Conservation (phyloP, 2,329 filamentous ascomycete genomes). For the Septoria linicola region DNA sequence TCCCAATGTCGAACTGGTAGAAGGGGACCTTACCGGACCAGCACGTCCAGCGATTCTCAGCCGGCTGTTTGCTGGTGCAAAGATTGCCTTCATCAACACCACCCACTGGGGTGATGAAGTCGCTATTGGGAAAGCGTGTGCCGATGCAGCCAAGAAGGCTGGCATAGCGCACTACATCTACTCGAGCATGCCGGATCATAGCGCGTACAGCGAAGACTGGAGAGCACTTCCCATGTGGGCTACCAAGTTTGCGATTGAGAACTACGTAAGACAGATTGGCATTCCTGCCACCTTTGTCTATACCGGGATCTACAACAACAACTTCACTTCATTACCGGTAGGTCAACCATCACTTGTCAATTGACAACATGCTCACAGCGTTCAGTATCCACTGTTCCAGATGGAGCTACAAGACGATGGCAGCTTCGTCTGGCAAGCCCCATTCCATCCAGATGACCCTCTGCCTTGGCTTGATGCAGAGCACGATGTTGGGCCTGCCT, state of each 20-base stretch:
- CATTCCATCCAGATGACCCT: conserved; percentile 84
- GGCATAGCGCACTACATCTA: conserved; percentile 91
- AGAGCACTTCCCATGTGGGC: conserved; percentile 86
- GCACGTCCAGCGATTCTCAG: conserved; percentile 33
- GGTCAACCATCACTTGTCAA: not conserved
- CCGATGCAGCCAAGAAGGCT: conserved; percentile 81
- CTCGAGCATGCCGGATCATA: conserved; percentile 95
- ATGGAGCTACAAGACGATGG: conserved; percentile 85
- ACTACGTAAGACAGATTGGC: conserved; percentile 79
- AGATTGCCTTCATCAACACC: conserved; percentile 95
- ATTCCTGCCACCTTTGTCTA: conserved; percentile 91
- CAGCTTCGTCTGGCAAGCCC: conserved; percentile 88
- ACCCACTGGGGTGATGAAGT: conserved; percentile 96
- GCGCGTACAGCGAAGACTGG: conserved; percentile 72
- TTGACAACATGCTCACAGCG: not conserved
- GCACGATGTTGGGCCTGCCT: conserved; percentile 88
- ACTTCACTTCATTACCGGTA: conserved; percentile 13
- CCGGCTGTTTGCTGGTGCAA: conserved; percentile 68
- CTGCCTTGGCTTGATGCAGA: conserved; percentile 95
- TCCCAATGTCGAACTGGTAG: conserved; percentile 73
- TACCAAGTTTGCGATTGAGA: conserved; percentile 87
- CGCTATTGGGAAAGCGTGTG: conserved; percentile 81
- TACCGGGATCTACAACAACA: conserved; percentile 94
- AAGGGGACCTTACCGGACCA: conserved; percentile 60
- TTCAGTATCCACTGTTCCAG: conserved; percentile 80